Conservation (phyloP, 805 yeast species). For the Starmera caribaea region DNA sequence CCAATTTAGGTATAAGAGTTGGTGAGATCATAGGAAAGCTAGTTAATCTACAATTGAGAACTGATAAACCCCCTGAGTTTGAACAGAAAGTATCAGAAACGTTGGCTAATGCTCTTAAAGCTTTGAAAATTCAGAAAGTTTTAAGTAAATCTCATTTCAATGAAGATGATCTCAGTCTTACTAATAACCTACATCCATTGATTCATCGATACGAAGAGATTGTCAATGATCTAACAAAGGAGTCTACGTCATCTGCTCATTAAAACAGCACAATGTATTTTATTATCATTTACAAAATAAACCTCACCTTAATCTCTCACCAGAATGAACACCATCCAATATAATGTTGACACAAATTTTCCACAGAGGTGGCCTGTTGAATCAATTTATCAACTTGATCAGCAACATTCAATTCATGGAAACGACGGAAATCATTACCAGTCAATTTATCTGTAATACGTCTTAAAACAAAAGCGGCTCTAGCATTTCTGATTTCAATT, state of each 20-base stretch:
- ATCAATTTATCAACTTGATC: slow-evolving; percentile 90
- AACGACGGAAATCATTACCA: slow-evolving; percentile 83
- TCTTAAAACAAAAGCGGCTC: slow-evolving; percentile 83
- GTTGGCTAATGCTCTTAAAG: slow-evolving; percentile 33
- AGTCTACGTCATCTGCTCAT: neutral
- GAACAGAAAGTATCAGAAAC: slow-evolving; percentile 13
- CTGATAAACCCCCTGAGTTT: slow-evolving; percentile 11
- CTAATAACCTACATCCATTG: slow-evolving; percentile 24
- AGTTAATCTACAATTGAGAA: slow-evolving; percentile 21
- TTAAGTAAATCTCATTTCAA: slow-evolving; percentile 47
- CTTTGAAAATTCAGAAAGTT: slow-evolving; percentile 49
- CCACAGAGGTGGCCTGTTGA: slow-evolving; percentile 94
- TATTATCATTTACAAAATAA: neutral
- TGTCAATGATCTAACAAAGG: slow-evolving; percentile 4
- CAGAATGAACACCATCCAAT: slow-evolving; percentile 99
- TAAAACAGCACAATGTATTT: neutral
- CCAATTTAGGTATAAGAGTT: slow-evolving; percentile 50
- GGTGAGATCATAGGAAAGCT: slow-evolving; percentile 56
- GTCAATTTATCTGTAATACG: slow-evolving; percentile 88
- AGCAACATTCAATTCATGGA: slow-evolving; percentile 64
- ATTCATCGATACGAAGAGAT: slow-evolving; percentile 35
- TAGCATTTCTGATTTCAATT: slow-evolving; percentile 70
- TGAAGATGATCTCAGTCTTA: slow-evolving; percentile 29
- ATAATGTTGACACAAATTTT: slow-evolving; percentile 91
- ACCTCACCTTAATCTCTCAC: slow-evolving; percentile 30